Evolutionary conservation across 176 grass and related monocot genomes (phyloP), one percentile per base, ranked within the genome.

Genomic region (Zoysia pacifica): DNA sequence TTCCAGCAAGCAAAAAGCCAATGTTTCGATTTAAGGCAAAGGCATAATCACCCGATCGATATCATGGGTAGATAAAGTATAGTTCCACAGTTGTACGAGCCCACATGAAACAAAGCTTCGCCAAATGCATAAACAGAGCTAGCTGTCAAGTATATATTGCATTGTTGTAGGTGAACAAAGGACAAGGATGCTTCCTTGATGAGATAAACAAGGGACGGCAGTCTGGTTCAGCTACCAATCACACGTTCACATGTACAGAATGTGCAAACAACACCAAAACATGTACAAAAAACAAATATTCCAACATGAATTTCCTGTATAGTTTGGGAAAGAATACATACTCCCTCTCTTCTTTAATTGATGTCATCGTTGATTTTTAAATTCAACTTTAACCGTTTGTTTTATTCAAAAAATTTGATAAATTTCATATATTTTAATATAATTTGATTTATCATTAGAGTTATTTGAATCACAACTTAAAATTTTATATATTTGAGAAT

Each of bases 241-340:
- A 44, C 37, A 60, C 36, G 64, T 50, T 60, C 48, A 73, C 50
- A 14, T 58, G 67, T 79, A 61, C 16, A n/a, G 6, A 10, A 8
- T 67, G n/a, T 46, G 45, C 42, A 18, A 52, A 56, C 3, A 56
- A 79, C 28, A 56, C 20, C 13, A 47, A 3, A 67, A 9, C n/a
- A 64, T 63, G 82, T 71, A 65, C 50, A 64, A 45, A 79, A 72
- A 52, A 72, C 82, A 82, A 79, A 83, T 74, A 16, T 37, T 13
- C 47, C 36, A 61, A 60, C 46, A 74, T 63, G 76, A 35, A 62
- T 6, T 75, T 44, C 36, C 68, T 56, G 54, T 46, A 11, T 74
- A 41, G 8, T 80, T 70, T 19, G 28, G 40, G 52, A 62, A 80
- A 80, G 54, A 69, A 74, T 78, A 61, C 61, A 79, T 36, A 48